Base-by-base conservation (phyloP, 371 early-diverging fungal genomes). In the Choanephora cucurbitarum region DNA sequence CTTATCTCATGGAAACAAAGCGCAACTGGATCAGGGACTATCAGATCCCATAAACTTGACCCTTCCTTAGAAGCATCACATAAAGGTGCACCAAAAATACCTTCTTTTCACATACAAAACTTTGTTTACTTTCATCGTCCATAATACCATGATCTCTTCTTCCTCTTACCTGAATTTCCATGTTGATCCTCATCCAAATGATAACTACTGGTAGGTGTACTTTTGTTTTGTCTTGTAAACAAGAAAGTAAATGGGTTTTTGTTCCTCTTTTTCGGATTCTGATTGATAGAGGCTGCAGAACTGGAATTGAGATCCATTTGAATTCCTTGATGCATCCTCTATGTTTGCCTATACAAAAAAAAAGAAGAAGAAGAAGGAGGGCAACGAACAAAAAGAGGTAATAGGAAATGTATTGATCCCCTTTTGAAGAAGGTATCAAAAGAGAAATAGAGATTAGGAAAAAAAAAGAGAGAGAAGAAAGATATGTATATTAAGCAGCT, bases 1-100 rank as follows among this genome's bases (percentile, higher is more conserved):
- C 39, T 49, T 3, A 65, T 65, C 28, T 65, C 66, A 18, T 52
- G 23, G 51, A 65, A 65, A 17, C 66, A 65, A 10, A 65, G 22
- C 40, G 56, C 49, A 40, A 65, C 66, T 43, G 60, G 60, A 34
- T 60, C 60, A 22, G 66, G 66, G 17, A 65, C 60, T 49, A 45
- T 39, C 13, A 60, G 34, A 9, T 55, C 50, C 66, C 60, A 60
- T 17, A 65, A 37, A 33, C n/a, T 19, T 19, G 66, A 53, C 10
- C 66, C 66, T 14, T 24, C 22, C n/a, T 60, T 65, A 14, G 55
- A 52, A 2, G 66, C 60, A 34, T 60, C 57, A 17, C 58, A 60
- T 32, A 65, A 31, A 52, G 60, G 54, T n/a, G 45, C 57, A 34
- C 66, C 66, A 53, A 65, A 65, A 22, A 65, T 56, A 22, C 60